These are phyloP conservation scores for Cephaloascus fragrans DNA, from an alignment of 805 yeast species.

Conservation along the genomic window DNA sequence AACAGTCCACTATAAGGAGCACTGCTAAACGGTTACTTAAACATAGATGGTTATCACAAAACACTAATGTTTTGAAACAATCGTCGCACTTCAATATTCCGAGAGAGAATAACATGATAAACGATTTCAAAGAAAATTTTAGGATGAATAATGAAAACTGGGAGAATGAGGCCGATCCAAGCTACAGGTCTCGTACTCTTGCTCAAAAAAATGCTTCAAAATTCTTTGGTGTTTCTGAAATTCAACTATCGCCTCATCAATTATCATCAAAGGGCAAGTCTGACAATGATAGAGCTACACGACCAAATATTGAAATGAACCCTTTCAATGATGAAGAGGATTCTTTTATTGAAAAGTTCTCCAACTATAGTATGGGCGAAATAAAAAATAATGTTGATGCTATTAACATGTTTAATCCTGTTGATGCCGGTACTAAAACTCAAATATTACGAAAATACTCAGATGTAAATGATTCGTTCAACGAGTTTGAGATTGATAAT, in stretches of 20 bases:
- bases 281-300: background rate
- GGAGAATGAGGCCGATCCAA: background rate
- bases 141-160: background rate
- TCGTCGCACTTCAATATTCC: background rate
- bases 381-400: background rate
- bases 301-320: background rate
- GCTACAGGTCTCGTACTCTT: background rate
- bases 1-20: conserved; percentile 50
- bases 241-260: background rate
- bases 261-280: background rate
- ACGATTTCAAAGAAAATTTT: background rate
- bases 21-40: conserved; percentile 44
- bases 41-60: conserved; percentile 49
- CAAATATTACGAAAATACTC: background rate
- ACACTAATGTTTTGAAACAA: background rate
- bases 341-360: background rate
- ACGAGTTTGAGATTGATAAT: background rate
- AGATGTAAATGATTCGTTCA: background rate
- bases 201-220: background rate
- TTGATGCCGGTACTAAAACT: conserved; percentile 1
- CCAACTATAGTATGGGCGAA: background rate
- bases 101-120: background rate
- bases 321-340: background rate
- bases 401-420: background rate
- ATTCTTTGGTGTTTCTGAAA: background rate